phyloP scores from a whole-genome alignment of 768 basidiomycete genomes.

The Stropharia rugosoannulata region DNA sequence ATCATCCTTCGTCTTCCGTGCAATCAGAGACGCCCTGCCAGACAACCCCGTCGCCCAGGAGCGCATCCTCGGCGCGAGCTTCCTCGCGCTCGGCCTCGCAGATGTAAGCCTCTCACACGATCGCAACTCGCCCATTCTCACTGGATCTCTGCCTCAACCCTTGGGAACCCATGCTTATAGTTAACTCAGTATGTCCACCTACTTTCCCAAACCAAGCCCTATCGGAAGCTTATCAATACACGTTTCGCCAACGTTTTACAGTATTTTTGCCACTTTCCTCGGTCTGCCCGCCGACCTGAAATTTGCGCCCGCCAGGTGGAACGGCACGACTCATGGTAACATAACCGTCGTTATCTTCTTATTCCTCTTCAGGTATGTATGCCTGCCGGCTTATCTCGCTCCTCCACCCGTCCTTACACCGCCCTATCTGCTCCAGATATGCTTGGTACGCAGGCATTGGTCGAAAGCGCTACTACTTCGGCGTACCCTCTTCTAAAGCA shows the following conservation, averaged over 20 bases:
- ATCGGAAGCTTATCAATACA: slow-evolving; percentile 6
- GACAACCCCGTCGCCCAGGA: slow-evolving; percentile 65
- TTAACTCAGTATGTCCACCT: slow-evolving; percentile 54
- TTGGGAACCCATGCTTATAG: slow-evolving; percentile 27
- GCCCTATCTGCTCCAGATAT: neutral
- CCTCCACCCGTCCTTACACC: neutral
- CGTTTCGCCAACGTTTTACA: slow-evolving; percentile 21
- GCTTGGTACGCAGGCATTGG: neutral
- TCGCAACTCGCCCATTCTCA: neutral
- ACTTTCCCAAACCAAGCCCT: neutral
- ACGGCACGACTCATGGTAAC: slow-evolving; percentile 75
- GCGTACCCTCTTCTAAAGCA: neutral
- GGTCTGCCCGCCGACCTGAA: slow-evolving; percentile 57
- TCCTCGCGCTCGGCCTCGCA: slow-evolving; percentile 68
- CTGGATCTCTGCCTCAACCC: neutral
- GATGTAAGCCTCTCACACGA: slow-evolving; percentile 51
- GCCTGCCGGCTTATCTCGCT: neutral
- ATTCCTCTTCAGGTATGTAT: slow-evolving; percentile 49
- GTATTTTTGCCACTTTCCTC: slow-evolving; percentile 55
- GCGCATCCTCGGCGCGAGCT: slow-evolving; percentile 63
- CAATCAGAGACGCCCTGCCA: slow-evolving; percentile 59
- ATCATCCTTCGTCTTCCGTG: slow-evolving; percentile 68
- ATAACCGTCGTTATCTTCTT: slow-evolving; percentile 62
- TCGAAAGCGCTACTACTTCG: slow-evolving; percentile 1
- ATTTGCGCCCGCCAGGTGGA: slow-evolving; percentile 56